phyloP scores from a whole-genome alignment of 2,329 filamentous ascomycete species.

The Clarireedia sp. region DNA sequence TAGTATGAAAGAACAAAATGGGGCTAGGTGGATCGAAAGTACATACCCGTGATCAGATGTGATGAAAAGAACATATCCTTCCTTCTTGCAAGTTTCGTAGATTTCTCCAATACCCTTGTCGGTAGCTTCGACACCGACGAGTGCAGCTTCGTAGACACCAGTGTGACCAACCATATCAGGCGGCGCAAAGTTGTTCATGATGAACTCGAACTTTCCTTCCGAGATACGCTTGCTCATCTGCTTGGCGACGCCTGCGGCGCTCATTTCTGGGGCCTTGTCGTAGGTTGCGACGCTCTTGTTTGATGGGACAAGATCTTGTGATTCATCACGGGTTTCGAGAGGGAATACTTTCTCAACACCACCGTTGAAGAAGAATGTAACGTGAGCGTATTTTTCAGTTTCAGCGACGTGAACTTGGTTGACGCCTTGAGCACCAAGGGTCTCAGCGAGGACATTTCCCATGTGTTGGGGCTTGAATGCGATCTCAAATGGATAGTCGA shows the following conservation, averaged over 20 bases:
- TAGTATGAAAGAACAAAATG: neutral
- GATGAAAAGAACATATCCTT: constrained; percentile 89
- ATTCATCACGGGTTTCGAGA: constrained; percentile 82
- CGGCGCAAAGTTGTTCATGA: constrained; percentile 99
- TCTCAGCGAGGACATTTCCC: constrained; percentile 97
- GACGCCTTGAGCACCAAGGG: constrained; percentile 79
- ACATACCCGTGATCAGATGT: constrained; percentile 84
- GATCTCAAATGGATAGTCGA: constrained; percentile 82
- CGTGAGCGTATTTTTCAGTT: constrained; percentile 99
- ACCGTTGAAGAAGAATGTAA: constrained; percentile 99
- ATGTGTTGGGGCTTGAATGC: constrained; percentile 93
- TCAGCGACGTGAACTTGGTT: constrained; percentile 96
- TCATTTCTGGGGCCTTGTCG: constrained; percentile 93
- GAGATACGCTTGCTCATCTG: constrained; percentile 82
- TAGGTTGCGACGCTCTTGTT: constrained; percentile 90
- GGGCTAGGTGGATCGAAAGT: neutral
- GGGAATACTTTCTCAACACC: constrained; percentile 95
- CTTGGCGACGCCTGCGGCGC: constrained; percentile 78
- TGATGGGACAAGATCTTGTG: constrained; percentile 69
- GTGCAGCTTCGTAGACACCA: constrained; percentile 90
- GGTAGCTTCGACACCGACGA: constrained; percentile 75
- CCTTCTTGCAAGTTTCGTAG: constrained; percentile 87
- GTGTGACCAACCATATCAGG: constrained; percentile 99
- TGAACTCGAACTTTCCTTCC: constrained; percentile 83
- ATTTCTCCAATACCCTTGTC: constrained; percentile 92